Base-by-base conservation (phyloP, 345 rosid genomes). In the Ceriops decandra region DNA sequence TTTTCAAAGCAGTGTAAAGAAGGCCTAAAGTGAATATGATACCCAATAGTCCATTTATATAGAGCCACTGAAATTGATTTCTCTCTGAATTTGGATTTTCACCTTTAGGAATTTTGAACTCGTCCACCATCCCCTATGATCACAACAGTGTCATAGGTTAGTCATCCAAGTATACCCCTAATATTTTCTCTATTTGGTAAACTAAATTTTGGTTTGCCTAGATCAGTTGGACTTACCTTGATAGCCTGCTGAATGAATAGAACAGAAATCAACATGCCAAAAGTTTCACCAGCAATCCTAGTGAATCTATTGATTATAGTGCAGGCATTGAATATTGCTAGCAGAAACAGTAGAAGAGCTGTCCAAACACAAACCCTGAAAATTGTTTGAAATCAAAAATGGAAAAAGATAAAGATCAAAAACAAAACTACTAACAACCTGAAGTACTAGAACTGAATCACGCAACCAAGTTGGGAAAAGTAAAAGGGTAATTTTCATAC, bases 361-460 rank as follows among this genome's bases (percentile, higher is more conserved):
- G 98, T 90, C 96, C 98, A 93, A 7, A 85, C 89, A 70, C 98
- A 90, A 17, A 90, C 90, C 98, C 98, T 89, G 83, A 58, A 78
- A 58, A 67, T 53, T 10, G 10, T 24, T 9, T 62, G 10, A 36
- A 33, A 33, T 33, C n/a, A 17, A 8, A 15, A 26, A 21, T 57
- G n/a, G 0, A 21, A 36, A 77, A 42, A 33, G 67, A 70, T 59
- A 10, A 67, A 42, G 35, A 61, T 27, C 21, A 2, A 65, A 11
- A 20, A 24, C 11, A 60, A 62, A 42, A 42, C 49, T 11, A 42
- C 16, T 5, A 42, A 42, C 49, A 42, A 0, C 1, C 47, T 42
- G 17, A 15, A 42, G 49, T 42, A 15, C 47, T 38, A 38, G 47
- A 42, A 42, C 19, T 42, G 5, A 42, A 3, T 16, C 21, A 36